phyloP scores from a whole-genome alignment of 176 grass and related monocot species.

The Carex kokanica region DNA sequence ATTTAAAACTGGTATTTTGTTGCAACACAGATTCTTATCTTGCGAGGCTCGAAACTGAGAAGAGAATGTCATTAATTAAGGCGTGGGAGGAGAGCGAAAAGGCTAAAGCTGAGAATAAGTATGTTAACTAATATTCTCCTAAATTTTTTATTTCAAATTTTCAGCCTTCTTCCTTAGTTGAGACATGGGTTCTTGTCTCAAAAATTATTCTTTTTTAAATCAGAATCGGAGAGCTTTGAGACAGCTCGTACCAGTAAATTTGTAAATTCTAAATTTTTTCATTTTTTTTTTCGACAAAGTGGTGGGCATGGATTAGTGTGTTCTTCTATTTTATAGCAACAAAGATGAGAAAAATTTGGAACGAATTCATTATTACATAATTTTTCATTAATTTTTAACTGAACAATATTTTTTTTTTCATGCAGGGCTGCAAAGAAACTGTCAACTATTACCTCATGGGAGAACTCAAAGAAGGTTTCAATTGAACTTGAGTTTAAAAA shows the following conservation, averaged over 20 bases:
- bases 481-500: constrained; percentile 63
- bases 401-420: neutral
- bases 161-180: neutral
- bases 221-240: neutral
- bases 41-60: constrained; percentile 37
- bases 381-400: neutral
- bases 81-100: constrained; percentile 79
- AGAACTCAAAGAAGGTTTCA: constrained; percentile 55
- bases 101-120: constrained; percentile 64
- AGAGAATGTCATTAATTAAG: constrained; percentile 48
- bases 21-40: constrained; percentile 35
- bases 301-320: neutral
- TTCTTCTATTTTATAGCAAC: neutral
- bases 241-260: neutral
- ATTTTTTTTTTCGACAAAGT: neutral
- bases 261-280: neutral
- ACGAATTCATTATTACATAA: neutral
- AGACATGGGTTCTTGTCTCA: neutral
- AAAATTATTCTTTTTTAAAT: neutral
- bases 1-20: neutral
- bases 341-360: neutral
- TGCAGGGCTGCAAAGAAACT: constrained; percentile 50
- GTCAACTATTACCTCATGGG: constrained; percentile 48
- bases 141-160: neutral
- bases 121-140: neutral